Percentiles rank a stretch among this genome's conserved stretches.
phyloP scores from a whole-genome alignment of 176 grass and related monocot genomes.

The Bolboschoenus planiculmis region DNA sequence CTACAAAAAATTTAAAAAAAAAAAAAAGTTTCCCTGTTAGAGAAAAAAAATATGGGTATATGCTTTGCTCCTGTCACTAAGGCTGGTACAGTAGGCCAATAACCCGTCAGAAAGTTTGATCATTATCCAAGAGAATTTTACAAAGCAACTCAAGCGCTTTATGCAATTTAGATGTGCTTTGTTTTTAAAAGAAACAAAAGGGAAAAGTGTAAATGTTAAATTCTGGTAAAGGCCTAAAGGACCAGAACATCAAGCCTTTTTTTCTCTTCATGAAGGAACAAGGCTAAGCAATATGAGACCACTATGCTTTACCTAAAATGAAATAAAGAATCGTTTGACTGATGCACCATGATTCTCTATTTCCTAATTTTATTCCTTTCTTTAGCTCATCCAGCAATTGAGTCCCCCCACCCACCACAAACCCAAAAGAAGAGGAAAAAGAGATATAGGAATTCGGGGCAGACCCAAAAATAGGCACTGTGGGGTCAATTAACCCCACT shows the following conservation, averaged over 20 bases:
- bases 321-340: constrained; percentile 1
- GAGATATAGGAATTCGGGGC: not conserved
- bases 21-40: not conserved
- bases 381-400: constrained; percentile 1
- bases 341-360: not conserved
- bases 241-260: not conserved
- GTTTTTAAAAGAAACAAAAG: not conserved
- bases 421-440: not conserved
- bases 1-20: constrained; percentile 21
- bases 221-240: not conserved
- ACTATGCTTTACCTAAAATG: not conserved
- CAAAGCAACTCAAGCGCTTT: not conserved
- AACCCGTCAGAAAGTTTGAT: not conserved
- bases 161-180: not conserved
- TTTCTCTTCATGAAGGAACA: not conserved
- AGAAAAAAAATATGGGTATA: not conserved
- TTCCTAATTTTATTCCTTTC: not conserved
- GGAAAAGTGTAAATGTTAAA: not conserved
- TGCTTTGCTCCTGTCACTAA: not conserved
- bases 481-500: not conserved
- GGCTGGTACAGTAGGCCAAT: not conserved
- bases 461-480: not conserved
- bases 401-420: not conserved
- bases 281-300: not conserved
- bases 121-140: not conserved